Evolutionary conservation across 352 stramenopile genomes (phyloP), one percentile per base, ranked within the genome.

Genomic region (Peronospora destructor): DNA sequence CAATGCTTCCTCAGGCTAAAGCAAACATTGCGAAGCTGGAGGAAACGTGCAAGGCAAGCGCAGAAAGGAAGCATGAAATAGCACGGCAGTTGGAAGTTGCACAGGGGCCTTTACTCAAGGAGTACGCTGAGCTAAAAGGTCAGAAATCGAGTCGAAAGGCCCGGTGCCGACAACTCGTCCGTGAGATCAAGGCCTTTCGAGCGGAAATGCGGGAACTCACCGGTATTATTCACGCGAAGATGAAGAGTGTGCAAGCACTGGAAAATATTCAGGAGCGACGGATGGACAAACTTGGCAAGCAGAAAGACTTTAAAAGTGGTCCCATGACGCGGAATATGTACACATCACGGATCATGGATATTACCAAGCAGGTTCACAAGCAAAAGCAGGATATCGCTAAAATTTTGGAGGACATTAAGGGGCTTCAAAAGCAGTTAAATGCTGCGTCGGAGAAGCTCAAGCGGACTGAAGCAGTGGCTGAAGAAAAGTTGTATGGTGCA

Each of bases 331-430:
- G 85, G 32, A 84, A 68, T 55, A 79, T 85, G 54, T 95, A 95
- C 66, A 94, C 76, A 21, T 74, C 77, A 25, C 81, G 85, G 1
- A 94, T 95, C 53, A 85, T 94, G 71, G 85, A 94, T 53, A 94
- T 95, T 53, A 95, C 91, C 67, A 89, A 90, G 53, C 75, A 89
- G 32, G 81, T 94, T 21, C 73, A 88, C 55, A 94, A 94, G 63
- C 84, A 95, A 45, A 95, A 93, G 44, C 63, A 77, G 26, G 84
- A 93, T 33, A 94, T 94, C 17, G 44, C 63, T 10, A 91, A 89
- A 49, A 85, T 92, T 52, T 70, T 92, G 19, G 60, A 77, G 8
- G 82, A 92, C 37, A 91, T 92, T 35, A 85, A 70, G 19, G 47
- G 48, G 1, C 64, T 92, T 28, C 82, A 92, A 49, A 91, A 88